Conservation (phyloP, 129 eudicot genomes). For the Rutidosis leptorrhynchoides region DNA sequence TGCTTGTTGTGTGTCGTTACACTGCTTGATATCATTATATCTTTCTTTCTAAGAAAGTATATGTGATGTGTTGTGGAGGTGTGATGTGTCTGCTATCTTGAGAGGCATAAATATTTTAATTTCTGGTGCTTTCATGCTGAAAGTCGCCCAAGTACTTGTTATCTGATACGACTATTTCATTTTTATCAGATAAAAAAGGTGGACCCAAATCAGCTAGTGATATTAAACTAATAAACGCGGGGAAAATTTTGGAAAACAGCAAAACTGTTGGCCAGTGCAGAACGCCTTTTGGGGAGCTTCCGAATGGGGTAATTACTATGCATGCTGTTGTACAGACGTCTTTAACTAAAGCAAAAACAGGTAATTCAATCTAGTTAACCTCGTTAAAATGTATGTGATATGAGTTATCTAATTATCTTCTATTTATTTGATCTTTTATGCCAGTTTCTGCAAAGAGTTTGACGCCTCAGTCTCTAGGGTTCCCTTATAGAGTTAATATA, state of each 20-base stretch:
- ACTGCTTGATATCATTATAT: background rate
- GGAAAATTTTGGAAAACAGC: constrained; percentile 85
- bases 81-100: background rate
- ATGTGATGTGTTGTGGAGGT: background rate
- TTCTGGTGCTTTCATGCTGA: background rate
- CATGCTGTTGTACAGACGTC: constrained; percentile 98
- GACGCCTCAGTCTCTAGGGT: constrained; percentile 9
- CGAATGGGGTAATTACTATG: constrained; percentile 84
- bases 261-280: constrained; percentile 85
- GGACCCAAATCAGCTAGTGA: constrained; percentile 81
- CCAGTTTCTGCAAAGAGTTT: constrained; percentile 1
- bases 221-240: constrained; percentile 76
- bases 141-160: background rate
- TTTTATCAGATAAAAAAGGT: constrained; percentile 62
- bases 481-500: background rate
- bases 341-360: constrained; percentile 79
- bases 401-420: background rate
- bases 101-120: background rate
- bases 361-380: constrained; percentile 34
- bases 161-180: constrained; percentile 3
- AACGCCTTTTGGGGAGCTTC: constrained; percentile 79
- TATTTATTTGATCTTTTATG: constrained; percentile 1
- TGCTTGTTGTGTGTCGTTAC: background rate
- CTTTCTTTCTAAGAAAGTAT: background rate
- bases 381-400: background rate